Conservation (phyloP, 2,329 filamentous ascomycete species). For the Aspergillus brunneoviolaceus region DNA sequence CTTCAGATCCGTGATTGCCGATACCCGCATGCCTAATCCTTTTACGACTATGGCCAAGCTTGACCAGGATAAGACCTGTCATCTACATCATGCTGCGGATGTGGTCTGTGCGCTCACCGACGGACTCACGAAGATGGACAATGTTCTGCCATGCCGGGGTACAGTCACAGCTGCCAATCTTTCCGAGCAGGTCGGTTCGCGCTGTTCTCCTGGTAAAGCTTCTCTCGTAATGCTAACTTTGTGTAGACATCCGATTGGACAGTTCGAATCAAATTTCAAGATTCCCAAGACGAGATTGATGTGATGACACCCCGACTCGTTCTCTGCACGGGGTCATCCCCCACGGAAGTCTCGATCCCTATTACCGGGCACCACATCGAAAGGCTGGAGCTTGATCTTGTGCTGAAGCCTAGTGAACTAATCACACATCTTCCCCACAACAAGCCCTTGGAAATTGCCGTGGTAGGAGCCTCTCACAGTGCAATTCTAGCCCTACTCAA, state of each 20-base stretch:
- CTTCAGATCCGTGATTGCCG: constrained; percentile 53
- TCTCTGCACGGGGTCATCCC: constrained; percentile 60
- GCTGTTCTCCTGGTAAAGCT: not conserved
- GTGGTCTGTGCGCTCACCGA: constrained; percentile 51
- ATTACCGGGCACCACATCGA: constrained; percentile 40
- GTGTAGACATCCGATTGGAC: constrained; percentile 34
- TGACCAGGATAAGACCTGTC: constrained; percentile 58
- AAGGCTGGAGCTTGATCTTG: constrained; percentile 55
- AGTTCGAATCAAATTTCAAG: constrained; percentile 30
- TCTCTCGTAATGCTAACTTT: constrained; percentile 14
- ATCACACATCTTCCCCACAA: constrained; percentile 40
- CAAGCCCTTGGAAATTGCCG: constrained; percentile 49
- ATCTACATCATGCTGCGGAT: constrained; percentile 58
- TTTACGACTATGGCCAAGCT: constrained; percentile 55
- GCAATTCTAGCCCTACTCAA: constrained; percentile 64
- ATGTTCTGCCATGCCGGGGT: constrained; percentile 36
- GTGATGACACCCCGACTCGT: constrained; percentile 50
- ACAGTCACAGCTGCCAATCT: constrained; percentile 36
- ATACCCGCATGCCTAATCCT: constrained; percentile 53
- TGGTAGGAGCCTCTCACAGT: constrained; percentile 63
- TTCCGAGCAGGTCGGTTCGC: constrained; percentile 28
- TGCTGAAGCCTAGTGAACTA: constrained; percentile 55
- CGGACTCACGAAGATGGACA: constrained; percentile 38
- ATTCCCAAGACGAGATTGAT: constrained; percentile 30
- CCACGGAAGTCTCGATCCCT: constrained; percentile 48